Conservation (phyloP, 2,329 filamentous ascomycete genomes). For the Aspergillus nomiae region DNA sequence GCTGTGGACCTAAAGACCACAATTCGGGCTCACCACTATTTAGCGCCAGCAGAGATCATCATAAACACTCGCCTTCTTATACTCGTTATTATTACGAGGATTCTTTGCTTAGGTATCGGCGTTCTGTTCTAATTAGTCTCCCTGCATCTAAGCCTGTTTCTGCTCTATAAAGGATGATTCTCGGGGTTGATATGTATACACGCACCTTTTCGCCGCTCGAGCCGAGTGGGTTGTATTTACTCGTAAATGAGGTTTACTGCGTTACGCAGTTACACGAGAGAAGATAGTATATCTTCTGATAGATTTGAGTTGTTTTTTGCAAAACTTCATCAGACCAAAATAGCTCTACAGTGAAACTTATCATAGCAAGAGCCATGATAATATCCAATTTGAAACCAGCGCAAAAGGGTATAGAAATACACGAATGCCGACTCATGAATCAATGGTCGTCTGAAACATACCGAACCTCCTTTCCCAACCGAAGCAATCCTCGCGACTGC, state of each 20-base stretch:
- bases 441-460: conserved; percentile 66
- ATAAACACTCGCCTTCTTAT: neutral
- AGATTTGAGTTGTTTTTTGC: neutral
- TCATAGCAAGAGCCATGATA: neutral
- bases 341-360: neutral
- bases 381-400: neutral
- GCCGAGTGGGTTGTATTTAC: neutral
- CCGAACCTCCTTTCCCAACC: conserved; percentile 66
- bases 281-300: neutral
- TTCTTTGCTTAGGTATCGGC: neutral
- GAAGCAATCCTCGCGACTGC: conserved; percentile 44
- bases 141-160: neutral
- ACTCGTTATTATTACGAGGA: neutral
- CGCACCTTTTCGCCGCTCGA: neutral
- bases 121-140: neutral
- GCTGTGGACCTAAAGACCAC: neutral
- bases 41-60: neutral
- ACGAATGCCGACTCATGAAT: conserved; percentile 16
- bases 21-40: neutral
- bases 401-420: conserved; percentile 4
- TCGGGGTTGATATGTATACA: conserved; percentile 1
- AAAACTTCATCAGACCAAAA: neutral
- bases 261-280: neutral
- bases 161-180: neutral
- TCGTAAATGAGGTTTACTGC: neutral